A percentile compares a stretch with the other conserved stretches of the same genome.
Evolutionary conservation across 345 rosid species (phyloP).

Genomic region (Brassica juncea): DNA sequence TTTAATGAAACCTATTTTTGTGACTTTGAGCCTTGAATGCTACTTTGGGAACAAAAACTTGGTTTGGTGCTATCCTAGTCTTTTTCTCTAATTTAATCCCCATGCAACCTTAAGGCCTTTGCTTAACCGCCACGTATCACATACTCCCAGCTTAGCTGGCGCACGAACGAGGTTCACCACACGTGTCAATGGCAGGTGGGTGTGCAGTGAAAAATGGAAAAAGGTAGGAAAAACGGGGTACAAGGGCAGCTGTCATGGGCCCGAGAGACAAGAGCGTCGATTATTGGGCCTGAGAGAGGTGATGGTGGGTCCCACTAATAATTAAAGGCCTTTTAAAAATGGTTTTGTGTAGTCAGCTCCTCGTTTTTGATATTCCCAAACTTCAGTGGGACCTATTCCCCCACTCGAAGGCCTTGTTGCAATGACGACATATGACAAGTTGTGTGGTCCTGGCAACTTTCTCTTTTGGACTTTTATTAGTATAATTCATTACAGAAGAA

Average conservation of each 20-base stretch:
- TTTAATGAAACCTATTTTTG: no score
- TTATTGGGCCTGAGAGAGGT: constrained; percentile 41
- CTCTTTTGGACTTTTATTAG: constrained; percentile 36
- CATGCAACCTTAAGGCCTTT: constrained; percentile 12
- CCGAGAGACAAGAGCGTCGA: constrained; percentile 46
- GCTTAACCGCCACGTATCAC: constrained; percentile 30
- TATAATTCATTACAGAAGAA: neutral
- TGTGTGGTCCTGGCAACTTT: constrained; percentile 34
- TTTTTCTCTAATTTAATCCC: neutral
- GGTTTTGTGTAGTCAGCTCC: constrained; percentile 47
- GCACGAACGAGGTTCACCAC: constrained; percentile 24
- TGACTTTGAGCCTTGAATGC: no score
- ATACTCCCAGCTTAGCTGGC: constrained; percentile 28
- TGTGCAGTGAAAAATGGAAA: neutral
- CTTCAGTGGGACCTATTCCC: constrained; percentile 9
- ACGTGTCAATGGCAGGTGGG: constrained; percentile 22
- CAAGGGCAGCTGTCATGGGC: constrained; percentile 51
- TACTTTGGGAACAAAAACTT: no score
- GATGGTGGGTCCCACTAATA: constrained; percentile 40
- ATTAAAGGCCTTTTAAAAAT: neutral
- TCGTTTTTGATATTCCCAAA: constrained; percentile 35
- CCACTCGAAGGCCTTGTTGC: constrained; percentile 33
- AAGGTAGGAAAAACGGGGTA: constrained; percentile 18
- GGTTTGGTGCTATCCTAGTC: no score
- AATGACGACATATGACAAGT: constrained; percentile 36